Percentiles rank a stretch among this genome's conserved stretches.
phyloP scores from a whole-genome alignment of 2,329 filamentous ascomycete genomes.

The Hirsutella thompsonii region DNA sequence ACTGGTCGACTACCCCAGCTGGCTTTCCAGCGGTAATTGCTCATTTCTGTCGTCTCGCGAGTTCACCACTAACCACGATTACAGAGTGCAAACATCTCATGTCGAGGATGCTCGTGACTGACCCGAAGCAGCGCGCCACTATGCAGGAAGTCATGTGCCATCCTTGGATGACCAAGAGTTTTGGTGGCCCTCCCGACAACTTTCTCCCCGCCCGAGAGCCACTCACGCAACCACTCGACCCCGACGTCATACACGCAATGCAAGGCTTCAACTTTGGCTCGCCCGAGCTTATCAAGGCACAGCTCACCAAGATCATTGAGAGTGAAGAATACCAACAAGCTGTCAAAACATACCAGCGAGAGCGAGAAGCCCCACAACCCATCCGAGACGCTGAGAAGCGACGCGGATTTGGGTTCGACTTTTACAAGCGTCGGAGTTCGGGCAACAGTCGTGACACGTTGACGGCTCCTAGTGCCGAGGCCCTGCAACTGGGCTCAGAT shows the following conservation, averaged over 20 bases:
- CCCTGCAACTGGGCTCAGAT: conserved; percentile 68
- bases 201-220: conserved; percentile 75
- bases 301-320: conserved; percentile 76
- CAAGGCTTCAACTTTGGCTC: conserved; percentile 95
- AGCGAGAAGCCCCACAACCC: conserved; percentile 44
- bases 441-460: conserved; percentile 80
- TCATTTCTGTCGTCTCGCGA: background rate
- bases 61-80: conserved; percentile 19
- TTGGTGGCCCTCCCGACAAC: conserved; percentile 76
- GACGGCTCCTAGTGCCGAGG: conserved; percentile 71
- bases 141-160: conserved; percentile 89
- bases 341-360: conserved; percentile 56
- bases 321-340: conserved; percentile 90
- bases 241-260: conserved; percentile 80
- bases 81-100: conserved; percentile 88
- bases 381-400: conserved; percentile 64
- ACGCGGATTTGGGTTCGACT: conserved; percentile 81
- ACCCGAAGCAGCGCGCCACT: conserved; percentile 74
- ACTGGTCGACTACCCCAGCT: conserved; percentile 86
- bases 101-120: conserved; percentile 89
- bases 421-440: conserved; percentile 91
- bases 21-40: conserved; percentile 66
- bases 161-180: conserved; percentile 92
- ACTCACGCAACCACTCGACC: conserved; percentile 71
- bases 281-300: conserved; percentile 66